Percentiles rank a stretch among this genome's conserved stretches.
Evolutionary conservation across 768 basidiomycete species (phyloP).

Genomic region (Boletus subcaerulescens): DNA sequence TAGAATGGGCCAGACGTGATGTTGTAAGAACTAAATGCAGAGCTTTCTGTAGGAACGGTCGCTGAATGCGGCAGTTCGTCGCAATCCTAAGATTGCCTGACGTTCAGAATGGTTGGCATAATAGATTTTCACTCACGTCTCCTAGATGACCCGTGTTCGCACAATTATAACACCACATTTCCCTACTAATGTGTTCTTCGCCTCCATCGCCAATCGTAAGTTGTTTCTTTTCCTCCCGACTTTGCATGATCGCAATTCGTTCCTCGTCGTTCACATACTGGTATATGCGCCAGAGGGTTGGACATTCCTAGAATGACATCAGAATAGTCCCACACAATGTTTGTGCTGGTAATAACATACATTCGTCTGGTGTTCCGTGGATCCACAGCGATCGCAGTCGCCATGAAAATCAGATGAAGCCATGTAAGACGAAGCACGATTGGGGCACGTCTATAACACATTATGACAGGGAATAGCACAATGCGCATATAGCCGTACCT

Average conservation of each 20-base stretch:
- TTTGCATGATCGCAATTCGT: conserved; percentile 40
- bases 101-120: background rate
- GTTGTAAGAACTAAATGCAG: conserved; percentile 68
- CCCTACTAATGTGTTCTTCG: conserved; percentile 71
- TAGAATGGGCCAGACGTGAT: conserved; percentile 65
- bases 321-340: background rate
- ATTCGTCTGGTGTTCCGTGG: conserved; percentile 58
- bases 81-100: conserved; percentile 52
- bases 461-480: background rate
- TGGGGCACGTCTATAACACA: conserved; percentile 61
- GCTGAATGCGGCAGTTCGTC: conserved; percentile 39
- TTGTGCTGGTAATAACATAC: conserved; percentile 36
- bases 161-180: conserved; percentile 84
- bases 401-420: conserved; percentile 29
- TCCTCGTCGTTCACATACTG: conserved; percentile 62
- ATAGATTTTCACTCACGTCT: conserved; percentile 51
- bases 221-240: conserved; percentile 48
- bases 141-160: conserved; percentile 72
- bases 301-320: conserved; percentile 63
- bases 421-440: conserved; percentile 39
- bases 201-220: conserved; percentile 64
- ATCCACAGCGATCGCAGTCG: conserved; percentile 71
- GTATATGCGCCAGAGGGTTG: conserved; percentile 79
- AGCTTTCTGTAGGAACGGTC: conserved; percentile 49
- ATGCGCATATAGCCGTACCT: conserved; percentile 34